These are phyloP conservation scores for Pythium graminicola DNA, from an alignment of 352 stramenopile genomes.

Conservation along the genomic window DNA sequence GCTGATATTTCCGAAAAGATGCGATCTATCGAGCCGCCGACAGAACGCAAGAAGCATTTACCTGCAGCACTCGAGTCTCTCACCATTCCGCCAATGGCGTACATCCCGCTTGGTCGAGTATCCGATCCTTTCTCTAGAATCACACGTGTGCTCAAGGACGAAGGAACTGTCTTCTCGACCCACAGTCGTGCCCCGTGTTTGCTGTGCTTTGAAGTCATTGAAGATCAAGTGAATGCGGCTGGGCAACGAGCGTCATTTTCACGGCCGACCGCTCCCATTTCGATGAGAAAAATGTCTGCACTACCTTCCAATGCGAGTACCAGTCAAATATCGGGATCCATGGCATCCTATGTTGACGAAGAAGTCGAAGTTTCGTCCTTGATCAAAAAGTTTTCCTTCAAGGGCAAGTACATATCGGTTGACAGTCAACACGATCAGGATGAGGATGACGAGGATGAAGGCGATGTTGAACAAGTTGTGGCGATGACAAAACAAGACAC, in stretches of 20 bases:
- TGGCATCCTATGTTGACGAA: conserved; percentile 29
- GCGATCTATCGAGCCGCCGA: conserved; percentile 49
- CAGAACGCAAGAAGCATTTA: conserved; percentile 59
- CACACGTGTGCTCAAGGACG: conserved; percentile 50
- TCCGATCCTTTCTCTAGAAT: conserved; percentile 67
- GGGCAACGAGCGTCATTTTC: conserved; percentile 32
- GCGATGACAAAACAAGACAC: conserved; percentile 11
- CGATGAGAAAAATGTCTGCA: neutral
- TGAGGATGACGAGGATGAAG: conserved; percentile 19
- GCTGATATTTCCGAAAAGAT: conserved; percentile 71
- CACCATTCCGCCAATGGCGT: conserved; percentile 59
- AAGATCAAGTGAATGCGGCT: conserved; percentile 61
- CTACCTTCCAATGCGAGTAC: conserved; percentile 10
- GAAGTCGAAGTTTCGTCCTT: conserved; percentile 40
- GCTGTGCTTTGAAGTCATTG: conserved; percentile 73
- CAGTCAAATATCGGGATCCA: conserved; percentile 18
- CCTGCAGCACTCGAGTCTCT: conserved; percentile 38
- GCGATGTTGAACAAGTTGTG: conserved; percentile 23
- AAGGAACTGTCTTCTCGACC: conserved; percentile 81
- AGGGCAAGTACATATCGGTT: conserved; percentile 43
- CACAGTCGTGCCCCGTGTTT: conserved; percentile 65
- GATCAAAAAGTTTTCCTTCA: conserved; percentile 58
- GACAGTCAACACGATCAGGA: conserved; percentile 32
- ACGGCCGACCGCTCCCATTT: neutral
- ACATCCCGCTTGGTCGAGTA: conserved; percentile 64